Conservation (phyloP, 805 yeast species). For the Hanseniaspora meyeri region DNA sequence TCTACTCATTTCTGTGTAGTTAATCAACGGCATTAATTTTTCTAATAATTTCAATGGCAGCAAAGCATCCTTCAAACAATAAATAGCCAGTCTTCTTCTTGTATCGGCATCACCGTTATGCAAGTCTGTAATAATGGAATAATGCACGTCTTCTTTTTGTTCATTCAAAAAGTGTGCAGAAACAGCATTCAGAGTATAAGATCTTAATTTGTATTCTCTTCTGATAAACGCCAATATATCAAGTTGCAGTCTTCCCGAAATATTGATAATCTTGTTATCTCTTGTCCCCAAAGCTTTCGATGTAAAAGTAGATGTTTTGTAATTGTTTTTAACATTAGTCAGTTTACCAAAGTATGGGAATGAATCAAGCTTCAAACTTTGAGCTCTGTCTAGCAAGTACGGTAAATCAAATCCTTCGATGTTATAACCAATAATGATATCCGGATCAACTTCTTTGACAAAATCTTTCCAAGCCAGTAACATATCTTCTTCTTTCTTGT, state of each 20-base stretch:
- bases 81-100: constrained; percentile 88
- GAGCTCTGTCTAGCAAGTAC: constrained; percentile 77
- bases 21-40: constrained; percentile 89
- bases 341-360: constrained; percentile 87
- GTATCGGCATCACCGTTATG: constrained; percentile 90
- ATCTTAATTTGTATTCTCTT: constrained; percentile 86
- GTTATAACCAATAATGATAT: constrained; percentile 92
- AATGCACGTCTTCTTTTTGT: constrained; percentile 97
- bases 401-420: constrained; percentile 93
- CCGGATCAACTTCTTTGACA: constrained; percentile 77
- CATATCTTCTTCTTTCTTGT: constrained; percentile 69
- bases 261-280: constrained; percentile 80
- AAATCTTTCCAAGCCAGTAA: constrained; percentile 77
- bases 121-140: constrained; percentile 85
- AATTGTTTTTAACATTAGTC: constrained; percentile 53
- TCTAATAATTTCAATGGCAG: constrained; percentile 78
- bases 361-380: constrained; percentile 44
- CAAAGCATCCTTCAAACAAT: constrained; percentile 92
- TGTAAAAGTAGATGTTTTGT: constrained; percentile 69
- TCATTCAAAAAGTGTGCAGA: constrained; percentile 88
- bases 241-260: constrained; percentile 90
- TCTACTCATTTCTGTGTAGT: constrained; percentile 98
- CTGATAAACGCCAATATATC: constrained; percentile 87
- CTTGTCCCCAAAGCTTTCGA: constrained; percentile 95
- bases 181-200: constrained; percentile 89